Evolutionary conservation across 495 filamentous ascomycete genomes (phyloP).

Genomic region (Corynascus novoguineensis): DNA sequence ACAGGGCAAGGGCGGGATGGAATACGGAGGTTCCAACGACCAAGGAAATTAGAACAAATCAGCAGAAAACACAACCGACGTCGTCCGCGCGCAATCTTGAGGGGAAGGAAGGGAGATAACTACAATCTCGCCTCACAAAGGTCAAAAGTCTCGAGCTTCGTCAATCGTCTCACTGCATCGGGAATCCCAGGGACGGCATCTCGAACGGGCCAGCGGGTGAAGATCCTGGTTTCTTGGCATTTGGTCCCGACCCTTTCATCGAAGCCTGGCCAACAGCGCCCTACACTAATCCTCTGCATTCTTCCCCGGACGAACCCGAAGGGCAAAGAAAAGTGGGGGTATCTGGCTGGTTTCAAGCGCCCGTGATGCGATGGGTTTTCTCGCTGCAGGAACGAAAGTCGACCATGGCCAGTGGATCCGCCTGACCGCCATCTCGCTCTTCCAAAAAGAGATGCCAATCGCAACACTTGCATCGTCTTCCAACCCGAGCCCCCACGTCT

Average conservation of each 20-base stretch:
- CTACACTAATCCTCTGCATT: background rate
- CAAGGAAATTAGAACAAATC: no score
- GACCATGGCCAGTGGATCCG: no score
- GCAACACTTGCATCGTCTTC: no score
- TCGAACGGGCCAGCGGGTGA: slow-evolving; percentile 12
- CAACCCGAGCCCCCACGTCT: no score
- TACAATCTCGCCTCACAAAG: background rate
- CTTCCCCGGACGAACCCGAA: slow-evolving; percentile 7
- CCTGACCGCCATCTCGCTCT: slow-evolving; percentile 1
- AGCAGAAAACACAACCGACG: no score
- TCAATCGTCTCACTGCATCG: slow-evolving; percentile 6
- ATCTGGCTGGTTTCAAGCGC: background rate
- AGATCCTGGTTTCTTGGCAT: background rate
- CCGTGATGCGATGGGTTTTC: slow-evolving; percentile 6
- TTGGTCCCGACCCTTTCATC: background rate
- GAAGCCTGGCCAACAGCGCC: slow-evolving; percentile 1
- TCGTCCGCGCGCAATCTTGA: background rate
- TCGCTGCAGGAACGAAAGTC: background rate
- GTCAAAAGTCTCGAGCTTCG: slow-evolving; percentile 5
- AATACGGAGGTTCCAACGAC: background rate
- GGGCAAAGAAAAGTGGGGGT: background rate
- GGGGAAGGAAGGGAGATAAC: background rate
- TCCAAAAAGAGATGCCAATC: background rate
- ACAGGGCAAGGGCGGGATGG: background rate
- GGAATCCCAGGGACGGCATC: slow-evolving; percentile 20